Evolutionary conservation across 495 filamentous ascomycete species (phyloP), one percentile per base, ranked within the genome.

Genomic region (Hypoxylon perforatum): DNA sequence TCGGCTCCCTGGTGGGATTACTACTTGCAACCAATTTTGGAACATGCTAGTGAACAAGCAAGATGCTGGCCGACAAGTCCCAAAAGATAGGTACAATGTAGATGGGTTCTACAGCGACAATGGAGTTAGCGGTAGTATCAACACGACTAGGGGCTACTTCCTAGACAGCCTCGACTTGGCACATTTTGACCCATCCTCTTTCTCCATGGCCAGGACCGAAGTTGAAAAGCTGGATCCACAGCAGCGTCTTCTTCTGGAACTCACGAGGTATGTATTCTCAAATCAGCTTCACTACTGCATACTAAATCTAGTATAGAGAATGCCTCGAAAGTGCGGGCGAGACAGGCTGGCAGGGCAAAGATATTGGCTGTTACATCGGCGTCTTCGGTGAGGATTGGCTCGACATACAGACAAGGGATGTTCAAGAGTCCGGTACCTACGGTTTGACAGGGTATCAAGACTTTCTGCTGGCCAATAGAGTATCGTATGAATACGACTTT

Each of bases 291-390:
- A 28, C 25, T 28, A 28, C 25, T 8, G 8, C 8, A 3, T 3
- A 28, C 8, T 3, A 28, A 8, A 28, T 8, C 25, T 8, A 3
- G 8, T 8, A 3, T 28, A 28, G 25, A 10, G 79, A 82, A 53
- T 72, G 72, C 6, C 21, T 84, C 22, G 81, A 84, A 38, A 77
- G 67, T 66, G 78, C 82, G 0, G 83, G 85, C 17, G 77, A 81
- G 41, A 70, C 64, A 1, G 50, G 70, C 14, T 85, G 72, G 66
- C 63, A 68, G 14, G 81, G 83, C 8, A 72, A 62, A 33, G 21
- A 63, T 8, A 77, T 82, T 1, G 83, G 84, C 0, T 75, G 66
- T 49, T 87, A 79, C 56, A 65, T 84, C 1, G 85, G 84, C 0
- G 63, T 30, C 15, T 83, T 80, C 62, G 70, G 72, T 3, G 63